phyloP scores from a whole-genome alignment of 257 asterid species.

The Ligustrum vulgare region DNA sequence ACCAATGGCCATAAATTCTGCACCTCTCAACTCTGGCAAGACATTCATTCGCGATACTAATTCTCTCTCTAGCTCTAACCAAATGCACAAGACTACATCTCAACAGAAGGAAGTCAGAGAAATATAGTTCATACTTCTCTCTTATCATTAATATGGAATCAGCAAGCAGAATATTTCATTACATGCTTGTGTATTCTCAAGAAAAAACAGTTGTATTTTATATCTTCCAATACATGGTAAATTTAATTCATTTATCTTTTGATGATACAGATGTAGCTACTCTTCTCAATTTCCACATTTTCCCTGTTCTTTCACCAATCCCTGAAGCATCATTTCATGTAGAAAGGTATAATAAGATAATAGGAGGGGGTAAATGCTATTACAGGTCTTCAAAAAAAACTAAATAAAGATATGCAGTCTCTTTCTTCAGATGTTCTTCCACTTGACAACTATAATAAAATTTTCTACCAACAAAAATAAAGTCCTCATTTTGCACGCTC shows the following conservation, averaged over 20 bases:
- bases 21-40: not conserved
- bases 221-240: slow-evolving; percentile 3
- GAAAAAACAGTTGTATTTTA: not conserved
- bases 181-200: slow-evolving; percentile 1
- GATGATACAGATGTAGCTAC: not conserved
- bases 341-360: slow-evolving; percentile 12
- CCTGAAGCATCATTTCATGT: slow-evolving; percentile 21
- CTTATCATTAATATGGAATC: not conserved
- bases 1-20: not conserved
- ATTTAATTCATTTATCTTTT: slow-evolving; percentile 8
- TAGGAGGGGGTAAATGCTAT: not conserved
- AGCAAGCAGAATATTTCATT: not conserved
- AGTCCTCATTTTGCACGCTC: slow-evolving; percentile 9
- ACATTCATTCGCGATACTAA: not conserved
- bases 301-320: slow-evolving; percentile 9
- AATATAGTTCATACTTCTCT: not conserved
- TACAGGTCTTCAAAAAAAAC: not conserved
- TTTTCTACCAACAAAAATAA: not conserved
- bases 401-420: not conserved
- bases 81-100: not conserved
- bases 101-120: not conserved
- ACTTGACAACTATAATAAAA: not conserved
- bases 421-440: not conserved
- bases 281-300: slow-evolving; percentile 16
- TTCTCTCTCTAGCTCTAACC: not conserved